Conservation (phyloP, 1,284 basidiomycete genomes). For the Wolfiporia cocos region DNA sequence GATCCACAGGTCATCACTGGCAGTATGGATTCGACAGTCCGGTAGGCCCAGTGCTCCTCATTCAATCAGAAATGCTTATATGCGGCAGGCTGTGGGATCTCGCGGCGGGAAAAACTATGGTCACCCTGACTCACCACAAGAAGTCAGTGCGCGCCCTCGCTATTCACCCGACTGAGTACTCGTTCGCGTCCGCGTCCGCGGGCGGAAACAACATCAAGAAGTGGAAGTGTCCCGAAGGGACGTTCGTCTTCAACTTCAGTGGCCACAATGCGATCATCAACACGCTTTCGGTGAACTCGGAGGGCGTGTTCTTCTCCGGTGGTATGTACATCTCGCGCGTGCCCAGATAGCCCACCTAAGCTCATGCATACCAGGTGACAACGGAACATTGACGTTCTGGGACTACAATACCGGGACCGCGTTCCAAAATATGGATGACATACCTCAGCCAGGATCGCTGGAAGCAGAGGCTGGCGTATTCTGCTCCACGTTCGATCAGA, state of each 20-base stretch:
- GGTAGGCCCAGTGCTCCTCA: constrained; percentile 39
- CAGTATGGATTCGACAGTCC: constrained; percentile 95
- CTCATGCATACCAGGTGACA: constrained; percentile 58
- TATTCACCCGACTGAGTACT: constrained; percentile 94
- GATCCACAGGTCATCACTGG: constrained; percentile 98
- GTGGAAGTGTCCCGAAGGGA: constrained; percentile 97
- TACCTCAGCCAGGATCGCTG: constrained; percentile 94
- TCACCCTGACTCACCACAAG: constrained; percentile 96
- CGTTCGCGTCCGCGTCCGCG: constrained; percentile 90
- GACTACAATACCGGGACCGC: constrained; percentile 93
- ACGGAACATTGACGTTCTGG: constrained; percentile 87
- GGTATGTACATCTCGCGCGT: constrained; percentile 42
- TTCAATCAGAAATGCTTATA: constrained; percentile 1
- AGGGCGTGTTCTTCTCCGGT: constrained; percentile 96
- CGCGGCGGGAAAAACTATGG: constrained; percentile 96
- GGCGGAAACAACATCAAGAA: constrained; percentile 99
- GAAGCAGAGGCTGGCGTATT: constrained; percentile 96
- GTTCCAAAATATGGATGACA: constrained; percentile 92
- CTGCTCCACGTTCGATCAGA: constrained; percentile 95
- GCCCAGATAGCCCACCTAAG: constrained; percentile 30
- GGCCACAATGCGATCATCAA: constrained; percentile 99
- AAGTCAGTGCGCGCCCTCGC: constrained; percentile 94
- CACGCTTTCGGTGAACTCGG: constrained; percentile 88
- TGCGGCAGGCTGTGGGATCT: constrained; percentile 85
- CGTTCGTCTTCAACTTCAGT: constrained; percentile 92